phyloP scores from a whole-genome alignment of 1,139 yeast genomes.

The Sugiyamaella paludigena region DNA sequence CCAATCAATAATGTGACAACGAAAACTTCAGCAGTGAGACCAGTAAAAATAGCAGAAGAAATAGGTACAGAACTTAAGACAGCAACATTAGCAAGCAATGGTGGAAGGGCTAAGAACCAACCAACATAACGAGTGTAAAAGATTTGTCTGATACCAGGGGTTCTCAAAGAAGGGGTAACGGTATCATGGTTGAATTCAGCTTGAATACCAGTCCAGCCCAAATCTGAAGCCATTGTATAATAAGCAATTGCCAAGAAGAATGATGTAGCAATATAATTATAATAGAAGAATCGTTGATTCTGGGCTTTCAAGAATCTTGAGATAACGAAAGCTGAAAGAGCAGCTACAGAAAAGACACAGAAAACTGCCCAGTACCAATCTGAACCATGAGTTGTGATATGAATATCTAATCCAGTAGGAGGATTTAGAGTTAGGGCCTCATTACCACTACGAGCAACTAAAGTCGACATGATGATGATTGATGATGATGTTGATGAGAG shows the following conservation, averaged over 20 bases:
- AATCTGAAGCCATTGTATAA: conserved; percentile 63
- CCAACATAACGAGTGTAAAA: conserved; percentile 66
- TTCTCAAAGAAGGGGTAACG: conserved; percentile 35
- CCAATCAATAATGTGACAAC: conserved; percentile 58
- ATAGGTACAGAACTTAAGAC: conserved; percentile 45
- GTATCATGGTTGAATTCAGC: conserved; percentile 57
- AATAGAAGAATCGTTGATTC: conserved; percentile 45
- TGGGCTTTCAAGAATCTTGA: conserved; percentile 42
- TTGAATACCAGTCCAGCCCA: conserved; percentile 58
- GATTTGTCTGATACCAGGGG: conserved; percentile 54
- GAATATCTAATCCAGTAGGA: conserved; percentile 46
- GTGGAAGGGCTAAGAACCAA: conserved; percentile 65
- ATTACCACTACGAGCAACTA: conserved; percentile 27
- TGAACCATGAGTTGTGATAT: conserved; percentile 58
- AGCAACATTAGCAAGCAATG: conserved; percentile 49
- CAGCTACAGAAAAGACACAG: conserved; percentile 46
- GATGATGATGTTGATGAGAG: too few relatives aligned
- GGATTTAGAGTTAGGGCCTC: conserved; percentile 53
- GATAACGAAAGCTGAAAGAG: conserved; percentile 43
- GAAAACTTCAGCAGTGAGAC: conserved; percentile 49
- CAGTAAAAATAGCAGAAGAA: conserved; percentile 41
- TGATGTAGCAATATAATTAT: conserved; percentile 48
- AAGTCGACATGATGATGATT: conserved; percentile 1
- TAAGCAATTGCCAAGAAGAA: conserved; percentile 52
- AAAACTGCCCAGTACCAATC: conserved; percentile 73